Base-by-base conservation (phyloP, 345 rosid genomes). In the Hibiscus tridactylites region DNA sequence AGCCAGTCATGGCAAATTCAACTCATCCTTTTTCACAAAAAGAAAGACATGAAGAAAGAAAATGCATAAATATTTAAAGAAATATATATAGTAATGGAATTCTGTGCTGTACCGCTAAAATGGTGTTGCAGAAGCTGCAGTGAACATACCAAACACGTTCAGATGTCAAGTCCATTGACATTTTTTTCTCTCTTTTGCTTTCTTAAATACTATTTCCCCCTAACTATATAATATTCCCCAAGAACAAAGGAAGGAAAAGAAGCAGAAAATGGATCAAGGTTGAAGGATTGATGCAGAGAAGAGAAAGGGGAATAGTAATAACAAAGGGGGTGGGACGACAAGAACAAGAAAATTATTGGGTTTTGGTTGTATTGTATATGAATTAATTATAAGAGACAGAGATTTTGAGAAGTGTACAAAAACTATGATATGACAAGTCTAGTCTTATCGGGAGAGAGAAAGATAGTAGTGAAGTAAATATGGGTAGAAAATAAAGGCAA, bases 61-160 rank as follows among this genome's bases (percentile, higher is more conserved):
- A 33, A 65, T 26, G 19, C 52, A 66, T 12, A 37, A 4, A 4
- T 9, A 68, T 21, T 61, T 6, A 61, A 6, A 73, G 33, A 58
- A 8, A 64, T 10, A 54, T 56, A 19, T 56, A 56, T 33, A 50
- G 13, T 10, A 42, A 65, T 56, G 64, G 76, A 81, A 79, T 68
- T 65, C 68, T 76, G 80, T 68, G 64, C 2, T 54, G 71, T 92
- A 95, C 99, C 93, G 90, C 99, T 80, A 95, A 80, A 73, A 90
- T 83, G 79, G 97, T 92, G 91, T 89, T 88, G 97, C 99, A 95
- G 90, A 89, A 85, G 94, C 78, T 89, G 98, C 99, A 95, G 88
- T 90, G 92, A 67, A 92, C 96, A 85, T 89, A 95, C 77, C 97
- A 90, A 72, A 95, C 94, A 58, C 86, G 86, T 65, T 92, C 98